Base-by-base conservation (phyloP, 345 rosid species). In the Populus deltoides region DNA sequence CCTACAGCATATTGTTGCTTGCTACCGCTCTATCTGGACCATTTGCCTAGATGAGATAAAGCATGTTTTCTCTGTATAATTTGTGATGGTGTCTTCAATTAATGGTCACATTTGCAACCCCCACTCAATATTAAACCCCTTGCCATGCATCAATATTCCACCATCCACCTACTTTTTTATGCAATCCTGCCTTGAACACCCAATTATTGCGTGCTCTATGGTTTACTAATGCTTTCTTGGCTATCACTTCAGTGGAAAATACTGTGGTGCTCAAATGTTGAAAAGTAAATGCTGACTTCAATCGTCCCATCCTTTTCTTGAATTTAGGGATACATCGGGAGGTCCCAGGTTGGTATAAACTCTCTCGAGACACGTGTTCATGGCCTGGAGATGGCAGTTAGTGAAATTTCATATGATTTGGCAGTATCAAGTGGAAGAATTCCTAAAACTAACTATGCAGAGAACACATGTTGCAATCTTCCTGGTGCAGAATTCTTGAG, bases 401-500 rank as follows among this genome's bases (percentile, higher is more conserved):
- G 89, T 51, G 98, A 92, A 70, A 92, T 96, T 73, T 96, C 97
- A 24, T 84, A 88, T 59, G 97, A 91, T 86, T 68, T 91, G 78
- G 86, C 89, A 67, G 55, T 88, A 72, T 87, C 96, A 17, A 89
- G 81, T 36, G 94, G 97, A 76, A 92, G 93, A 84, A 79, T 85
- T 72, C 87, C 87, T 29, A 85, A 76, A 70, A 76, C 70, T 49
- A 82, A 88, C 33, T 75, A 80, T 45, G 80, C 79, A 62, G 94
- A 91, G 74, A 87, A 90, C 78, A 85, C 90, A 29, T 93, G 99
- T 77, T 93, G 97, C 79, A 92, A 87, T 83, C 89, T 93, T 75
- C 97, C 99, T 35, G 97, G 98, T 67, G 59, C 97, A 13, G 95
- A 91, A 41, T 92, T 90, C 61, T 86, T 91, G 91, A 90, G 94